A percentile compares a stretch with the other conserved stretches of the same genome.
phyloP scores from a whole-genome alignment of 768 basidiomycete genomes.

The Amanita polypyramis region DNA sequence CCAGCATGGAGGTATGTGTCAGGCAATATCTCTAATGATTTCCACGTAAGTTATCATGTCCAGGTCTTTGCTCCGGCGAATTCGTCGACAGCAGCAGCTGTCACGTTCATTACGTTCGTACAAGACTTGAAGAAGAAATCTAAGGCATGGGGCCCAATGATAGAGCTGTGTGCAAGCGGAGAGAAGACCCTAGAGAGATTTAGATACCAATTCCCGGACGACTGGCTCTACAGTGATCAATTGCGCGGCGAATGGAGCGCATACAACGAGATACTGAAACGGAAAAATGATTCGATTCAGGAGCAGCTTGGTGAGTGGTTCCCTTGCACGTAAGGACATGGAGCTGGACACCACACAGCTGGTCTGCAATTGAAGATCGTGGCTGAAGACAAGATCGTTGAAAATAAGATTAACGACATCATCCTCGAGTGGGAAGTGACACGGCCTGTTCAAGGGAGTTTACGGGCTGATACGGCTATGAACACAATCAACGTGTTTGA shows the following conservation, averaged over 20 bases:
- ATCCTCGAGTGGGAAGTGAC: constrained; percentile 91
- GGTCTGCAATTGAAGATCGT: constrained; percentile 98
- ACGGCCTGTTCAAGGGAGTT: constrained; percentile 92
- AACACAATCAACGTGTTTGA: constrained; percentile 95
- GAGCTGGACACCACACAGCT: constrained; percentile 32
- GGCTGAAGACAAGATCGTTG: constrained; percentile 97
- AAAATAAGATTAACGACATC: constrained; percentile 89
- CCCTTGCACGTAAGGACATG: neutral
- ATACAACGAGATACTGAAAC: constrained; percentile 93
- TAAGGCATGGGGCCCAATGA: constrained; percentile 93
- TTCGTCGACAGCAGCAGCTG: constrained; percentile 95
- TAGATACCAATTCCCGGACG: constrained; percentile 91
- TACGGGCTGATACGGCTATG: constrained; percentile 94
- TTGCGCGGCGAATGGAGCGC: constrained; percentile 97
- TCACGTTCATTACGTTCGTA: constrained; percentile 98
- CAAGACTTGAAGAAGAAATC: constrained; percentile 98
- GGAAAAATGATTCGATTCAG: constrained; percentile 97
- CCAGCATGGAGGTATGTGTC: constrained; percentile 19
- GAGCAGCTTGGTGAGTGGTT: constrained; percentile 84
- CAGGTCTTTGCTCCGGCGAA: constrained; percentile 67
- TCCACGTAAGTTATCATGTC: neutral
- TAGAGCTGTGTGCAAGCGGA: constrained; percentile 87
- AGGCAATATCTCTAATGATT: neutral
- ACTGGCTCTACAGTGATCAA: constrained; percentile 98
- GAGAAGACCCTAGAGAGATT: constrained; percentile 97